Evolutionary conservation across 2,329 filamentous ascomycete species (phyloP), one percentile per base, ranked within the genome.

Genomic region (Exophiala lecanii-corni): DNA sequence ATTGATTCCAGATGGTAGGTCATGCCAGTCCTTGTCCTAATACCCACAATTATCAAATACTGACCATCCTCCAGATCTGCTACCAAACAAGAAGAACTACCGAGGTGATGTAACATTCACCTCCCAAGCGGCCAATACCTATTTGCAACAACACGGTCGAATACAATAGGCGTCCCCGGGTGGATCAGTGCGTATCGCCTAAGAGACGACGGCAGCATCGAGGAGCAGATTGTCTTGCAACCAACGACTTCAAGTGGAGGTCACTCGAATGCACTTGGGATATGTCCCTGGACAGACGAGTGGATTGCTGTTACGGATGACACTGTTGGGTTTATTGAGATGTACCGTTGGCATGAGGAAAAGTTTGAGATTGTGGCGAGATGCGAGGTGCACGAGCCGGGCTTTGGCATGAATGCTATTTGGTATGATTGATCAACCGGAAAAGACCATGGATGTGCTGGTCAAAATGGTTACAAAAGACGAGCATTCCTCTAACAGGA

Each of bases 401-500:
- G 88, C 1, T 94, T 94, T 62, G 87, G 87, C 2, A 94, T 94
- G 88, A 94, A 94, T 67, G 87, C 87, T n/a, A 89, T 94, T 51
- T 94, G 88, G 88, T 92, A 92, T 63, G 84, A 94, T 66, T 87
- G 60, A 20, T 12, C 12, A n/a, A n/a, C n/a, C n/a, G n/a, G n/a
- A n/a, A n/a, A n/a, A n/a, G n/a, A n/a, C n/a, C n/a, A n/a, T n/a
- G n/a, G n/a, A n/a, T n/a, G n/a, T n/a, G n/a, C n/a, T n/a, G n/a
- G n/a, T n/a, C n/a, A n/a, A n/a, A n/a, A n/a, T n/a, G n/a, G n/a
- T n/a, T n/a, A n/a, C n/a, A n/a, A n/a, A n/a, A n/a, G n/a, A n/a
- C n/a, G n/a, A n/a, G n/a, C n/a, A n/a, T n/a, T n/a, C n/a, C n/a
- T n/a, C n/a, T n/a, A n/a, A n/a, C n/a, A n/a, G n/a, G n/a, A n/a